Percentiles rank a stretch among this genome's conserved stretches.
Conservation (phyloP, 75 land plant species). For the Sequoiadendron giganteum region DNA sequence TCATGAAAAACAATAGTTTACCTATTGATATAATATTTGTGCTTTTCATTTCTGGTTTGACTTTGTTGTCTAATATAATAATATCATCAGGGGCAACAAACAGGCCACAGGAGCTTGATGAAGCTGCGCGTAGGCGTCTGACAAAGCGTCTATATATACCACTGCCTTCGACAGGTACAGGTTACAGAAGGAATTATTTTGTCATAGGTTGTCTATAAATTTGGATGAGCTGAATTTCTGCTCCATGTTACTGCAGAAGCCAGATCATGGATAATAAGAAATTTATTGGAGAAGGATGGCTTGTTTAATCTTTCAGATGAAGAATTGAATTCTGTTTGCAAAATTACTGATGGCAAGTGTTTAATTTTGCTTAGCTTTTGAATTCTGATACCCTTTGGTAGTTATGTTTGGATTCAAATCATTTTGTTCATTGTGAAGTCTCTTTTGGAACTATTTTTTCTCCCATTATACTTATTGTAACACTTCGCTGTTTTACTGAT, state of each 20-base stretch:
- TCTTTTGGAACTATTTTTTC: background rate
- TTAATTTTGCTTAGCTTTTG: background rate
- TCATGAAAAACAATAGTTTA: background rate
- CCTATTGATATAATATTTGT: conserved; percentile 1
- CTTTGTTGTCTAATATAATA: conserved; percentile 7
- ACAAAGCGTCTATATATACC: conserved; percentile 96
- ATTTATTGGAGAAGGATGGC: conserved; percentile 88
- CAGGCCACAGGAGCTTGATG: conserved; percentile 98
- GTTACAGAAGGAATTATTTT: background rate
- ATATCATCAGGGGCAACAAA: conserved; percentile 82
- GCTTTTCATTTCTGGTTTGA: conserved; percentile 4
- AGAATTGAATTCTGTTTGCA: conserved; percentile 71
- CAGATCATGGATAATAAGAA: conserved; percentile 92
- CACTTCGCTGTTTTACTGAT: background rate
- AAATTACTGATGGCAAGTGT: conserved; percentile 75
- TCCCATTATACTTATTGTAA: background rate
- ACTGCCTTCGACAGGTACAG: conserved; percentile 85
- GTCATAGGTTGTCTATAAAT: background rate
- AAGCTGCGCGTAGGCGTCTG: conserved; percentile 91
- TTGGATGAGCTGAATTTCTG: background rate
- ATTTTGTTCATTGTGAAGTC: background rate
- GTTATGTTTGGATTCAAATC: background rate
- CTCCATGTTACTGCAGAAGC: conserved; percentile 58
- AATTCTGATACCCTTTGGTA: background rate
- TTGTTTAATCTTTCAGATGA: conserved; percentile 76